Conservation (phyloP, 306 rosid species). For the barrel medic (Medicago truncatula) region DNA sequence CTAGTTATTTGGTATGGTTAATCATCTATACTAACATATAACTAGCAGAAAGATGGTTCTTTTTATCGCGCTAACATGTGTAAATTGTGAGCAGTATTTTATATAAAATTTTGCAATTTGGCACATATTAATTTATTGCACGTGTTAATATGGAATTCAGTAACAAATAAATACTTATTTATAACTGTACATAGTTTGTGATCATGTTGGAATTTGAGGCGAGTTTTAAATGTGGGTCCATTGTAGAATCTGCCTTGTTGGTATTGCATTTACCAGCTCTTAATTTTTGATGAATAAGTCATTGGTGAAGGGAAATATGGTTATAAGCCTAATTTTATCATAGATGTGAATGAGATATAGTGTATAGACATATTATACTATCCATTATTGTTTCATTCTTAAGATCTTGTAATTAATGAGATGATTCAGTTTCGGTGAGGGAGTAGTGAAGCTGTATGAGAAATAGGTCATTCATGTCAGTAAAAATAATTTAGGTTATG, state of each 20-base stretch:
- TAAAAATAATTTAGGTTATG: neutral
- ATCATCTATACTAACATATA: too few relatives aligned
- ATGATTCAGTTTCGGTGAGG: neutral
- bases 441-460: neutral
- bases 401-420: conserved; percentile 15
- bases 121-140: too few relatives aligned
- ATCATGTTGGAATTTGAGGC: too few relatives aligned
- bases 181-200: too few relatives aligned
- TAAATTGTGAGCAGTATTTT: too few relatives aligned
- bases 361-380: neutral
- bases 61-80: too few relatives aligned
- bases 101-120: too few relatives aligned
- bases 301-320: conserved; percentile 3
- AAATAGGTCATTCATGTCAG: neutral
- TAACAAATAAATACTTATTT: too few relatives aligned
- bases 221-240: too few relatives aligned
- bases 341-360: neutral
- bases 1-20: too few relatives aligned
- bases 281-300: conserved; percentile 26
- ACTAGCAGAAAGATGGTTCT: too few relatives aligned
- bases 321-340: neutral
- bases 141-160: too few relatives aligned
- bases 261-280: neutral
- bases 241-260: neutral
- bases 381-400: conserved; percentile 32